A percentile compares a stretch with the other conserved stretches of the same genome.
These are phyloP conservation scores for Phytophthora litchii DNA, from an alignment of 352 stramenopile species.

Conservation along the genomic window DNA sequence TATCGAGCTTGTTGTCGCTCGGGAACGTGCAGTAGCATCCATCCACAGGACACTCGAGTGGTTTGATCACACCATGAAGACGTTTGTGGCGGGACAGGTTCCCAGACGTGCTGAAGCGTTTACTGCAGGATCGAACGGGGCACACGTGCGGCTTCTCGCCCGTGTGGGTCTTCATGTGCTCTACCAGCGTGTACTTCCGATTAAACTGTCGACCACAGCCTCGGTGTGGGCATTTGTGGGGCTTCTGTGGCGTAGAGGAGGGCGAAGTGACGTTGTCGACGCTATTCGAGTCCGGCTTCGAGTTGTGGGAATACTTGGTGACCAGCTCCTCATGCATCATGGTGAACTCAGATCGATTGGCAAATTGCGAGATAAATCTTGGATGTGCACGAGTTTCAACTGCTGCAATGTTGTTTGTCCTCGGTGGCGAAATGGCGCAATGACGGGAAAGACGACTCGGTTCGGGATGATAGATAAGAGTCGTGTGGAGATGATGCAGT, in stretches of 20 bases:
- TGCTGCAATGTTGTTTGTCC: conserved; percentile 1
- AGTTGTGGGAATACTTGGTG: conserved; percentile 18
- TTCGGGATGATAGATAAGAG: conserved; percentile 19
- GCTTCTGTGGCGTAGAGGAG: conserved; percentile 21
- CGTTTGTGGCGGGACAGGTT: conserved; percentile 63
- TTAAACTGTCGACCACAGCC: conserved; percentile 39
- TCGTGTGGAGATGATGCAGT: conserved; percentile 13
- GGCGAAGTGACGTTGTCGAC: neutral
- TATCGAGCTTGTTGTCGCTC: conserved; percentile 56
- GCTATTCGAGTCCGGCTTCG: conserved; percentile 2
- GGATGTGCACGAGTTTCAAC: conserved; percentile 12
- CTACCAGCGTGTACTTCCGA: conserved; percentile 54
- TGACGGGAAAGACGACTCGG: conserved; percentile 12
- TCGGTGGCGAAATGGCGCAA: conserved; percentile 23
- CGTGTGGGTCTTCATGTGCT: conserved; percentile 65
- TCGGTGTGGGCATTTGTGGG: conserved; percentile 28
- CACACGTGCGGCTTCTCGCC: conserved; percentile 61
- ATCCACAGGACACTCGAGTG: conserved; percentile 39
- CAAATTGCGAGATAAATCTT: conserved; percentile 18
- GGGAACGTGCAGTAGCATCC: conserved; percentile 48
- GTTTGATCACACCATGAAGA: conserved; percentile 49
- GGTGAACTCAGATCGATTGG: conserved; percentile 16
- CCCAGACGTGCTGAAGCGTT: conserved; percentile 62
- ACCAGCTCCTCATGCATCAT: conserved; percentile 31
- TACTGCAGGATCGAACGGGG: conserved; percentile 41